phyloP scores from a whole-genome alignment of 78 protist genomes.

The Dictyostelium purpureum region DNA sequence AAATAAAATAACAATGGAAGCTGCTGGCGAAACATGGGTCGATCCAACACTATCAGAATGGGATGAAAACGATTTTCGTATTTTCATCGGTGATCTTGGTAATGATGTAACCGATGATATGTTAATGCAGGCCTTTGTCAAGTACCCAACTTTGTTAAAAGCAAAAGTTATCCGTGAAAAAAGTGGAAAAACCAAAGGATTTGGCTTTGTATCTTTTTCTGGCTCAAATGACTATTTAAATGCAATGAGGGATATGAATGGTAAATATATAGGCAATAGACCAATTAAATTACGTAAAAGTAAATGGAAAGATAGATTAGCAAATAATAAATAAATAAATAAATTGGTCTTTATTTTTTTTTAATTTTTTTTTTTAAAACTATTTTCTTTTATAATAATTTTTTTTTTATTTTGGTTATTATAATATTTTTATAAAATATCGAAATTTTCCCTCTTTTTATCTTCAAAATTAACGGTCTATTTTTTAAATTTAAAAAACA shows the following conservation, averaged over 20 bases:
- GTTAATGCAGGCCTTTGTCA: conserved; percentile 61
- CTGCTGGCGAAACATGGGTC: conserved; percentile 85
- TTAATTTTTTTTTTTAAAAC: too few relatives aligned
- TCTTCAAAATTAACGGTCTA: too few relatives aligned
- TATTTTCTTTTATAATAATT: too few relatives aligned
- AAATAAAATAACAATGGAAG: conserved; percentile 12
- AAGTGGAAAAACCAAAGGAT: conserved; percentile 83
- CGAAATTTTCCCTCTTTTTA: too few relatives aligned
- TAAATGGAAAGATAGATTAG: conserved; percentile 69
- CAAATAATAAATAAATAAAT: too few relatives aligned
- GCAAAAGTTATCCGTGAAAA: conserved; percentile 84
- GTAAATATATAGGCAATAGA: conserved; percentile 81
- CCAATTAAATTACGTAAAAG: conserved; percentile 77
- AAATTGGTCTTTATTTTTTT: too few relatives aligned
- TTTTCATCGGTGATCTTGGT: conserved; percentile 90
- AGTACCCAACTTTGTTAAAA: conserved; percentile 84
- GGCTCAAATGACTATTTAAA: conserved; percentile 80
- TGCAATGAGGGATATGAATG: conserved; percentile 87
- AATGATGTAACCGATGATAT: conserved; percentile 87
- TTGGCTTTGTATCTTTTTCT: conserved; percentile 86
- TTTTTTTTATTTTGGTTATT: too few relatives aligned
- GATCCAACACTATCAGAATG: conserved; percentile 85
- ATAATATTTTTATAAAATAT: too few relatives aligned
- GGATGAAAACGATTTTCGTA: conserved; percentile 87
- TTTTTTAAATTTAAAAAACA: too few relatives aligned